phyloP scores from a whole-genome alignment of 2,329 filamentous ascomycete genomes.

The Phaeophleospora eucalypticola region DNA sequence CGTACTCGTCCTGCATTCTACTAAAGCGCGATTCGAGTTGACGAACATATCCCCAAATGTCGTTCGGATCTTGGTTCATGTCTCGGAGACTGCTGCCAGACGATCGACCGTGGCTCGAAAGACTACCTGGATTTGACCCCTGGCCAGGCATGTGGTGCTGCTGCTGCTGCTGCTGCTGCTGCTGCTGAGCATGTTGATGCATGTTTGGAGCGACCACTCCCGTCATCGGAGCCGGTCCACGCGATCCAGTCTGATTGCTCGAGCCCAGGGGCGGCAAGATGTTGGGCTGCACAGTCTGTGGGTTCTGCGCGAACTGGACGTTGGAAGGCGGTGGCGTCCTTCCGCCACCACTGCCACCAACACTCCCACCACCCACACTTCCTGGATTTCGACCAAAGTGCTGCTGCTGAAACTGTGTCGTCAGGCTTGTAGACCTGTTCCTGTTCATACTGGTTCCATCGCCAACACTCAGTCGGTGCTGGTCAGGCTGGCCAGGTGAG shows the following conservation, averaged over 20 bases:
- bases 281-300: slow-evolving; percentile 23
- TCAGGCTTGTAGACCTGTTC: slow-evolving; percentile 63
- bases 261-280: slow-evolving; percentile 39
- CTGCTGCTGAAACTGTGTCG: slow-evolving; percentile 62
- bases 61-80: slow-evolving; percentile 55
- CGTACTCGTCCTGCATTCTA: slow-evolving; percentile 46
- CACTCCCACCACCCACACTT: neutral
- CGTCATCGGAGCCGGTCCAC: slow-evolving; percentile 19
- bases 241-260: slow-evolving; percentile 22
- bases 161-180: slow-evolving; percentile 16
- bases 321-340: slow-evolving; percentile 50
- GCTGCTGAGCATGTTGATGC: slow-evolving; percentile 39
- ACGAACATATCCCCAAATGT: slow-evolving; percentile 69
- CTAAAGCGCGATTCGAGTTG: slow-evolving; percentile 57
- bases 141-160: slow-evolving; percentile 7
- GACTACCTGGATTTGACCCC: slow-evolving; percentile 47
- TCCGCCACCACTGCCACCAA: slow-evolving; percentile 49
- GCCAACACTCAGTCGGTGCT: slow-evolving; percentile 51
- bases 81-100: slow-evolving; percentile 62
- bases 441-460: slow-evolving; percentile 41
- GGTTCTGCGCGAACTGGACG: slow-evolving; percentile 37
- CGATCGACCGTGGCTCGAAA: slow-evolving; percentile 51
- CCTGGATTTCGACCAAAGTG: slow-evolving; percentile 49
- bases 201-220: slow-evolving; percentile 33
- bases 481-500: slow-evolving; percentile 56